These are phyloP conservation scores for Triadica sebifera DNA, from an alignment of 345 rosid genomes.

Conservation along the genomic window DNA sequence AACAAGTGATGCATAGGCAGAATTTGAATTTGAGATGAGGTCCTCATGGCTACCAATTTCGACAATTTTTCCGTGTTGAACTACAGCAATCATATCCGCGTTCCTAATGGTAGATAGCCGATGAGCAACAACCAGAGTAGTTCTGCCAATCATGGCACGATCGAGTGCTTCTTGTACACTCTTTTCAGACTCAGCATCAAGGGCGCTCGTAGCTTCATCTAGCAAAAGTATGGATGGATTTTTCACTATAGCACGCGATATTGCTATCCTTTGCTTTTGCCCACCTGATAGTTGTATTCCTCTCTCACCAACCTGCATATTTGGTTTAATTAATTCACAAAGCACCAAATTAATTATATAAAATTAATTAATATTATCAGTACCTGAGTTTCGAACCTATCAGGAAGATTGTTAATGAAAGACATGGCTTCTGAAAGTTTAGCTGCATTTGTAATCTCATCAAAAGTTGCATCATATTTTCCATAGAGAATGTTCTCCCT, in stretches of 20 bases:
- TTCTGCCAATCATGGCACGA: constrained; percentile 91
- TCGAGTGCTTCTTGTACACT: constrained; percentile 95
- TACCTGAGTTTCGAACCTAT: constrained; percentile 92
- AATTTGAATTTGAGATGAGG: constrained; percentile 60
- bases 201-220: constrained; percentile 97
- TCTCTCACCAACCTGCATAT: constrained; percentile 79
- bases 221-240: constrained; percentile 84
- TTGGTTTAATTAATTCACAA: too few species aligned
- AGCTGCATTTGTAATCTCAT: constrained; percentile 72
- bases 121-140: constrained; percentile 87
- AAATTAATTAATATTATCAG: neutral
- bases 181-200: constrained; percentile 92
- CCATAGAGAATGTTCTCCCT: constrained; percentile 90
- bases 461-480: constrained; percentile 67
- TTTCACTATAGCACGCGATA: constrained; percentile 84
- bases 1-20: constrained; percentile 66
- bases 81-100: constrained; percentile 85
- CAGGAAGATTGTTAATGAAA: constrained; percentile 87
- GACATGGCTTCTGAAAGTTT: constrained; percentile 81
- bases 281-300: constrained; percentile 94
- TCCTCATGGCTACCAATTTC: constrained; percentile 91
- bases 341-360: too few species aligned
- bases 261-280: constrained; percentile 93
- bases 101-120: constrained; percentile 87
- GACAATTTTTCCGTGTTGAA: constrained; percentile 71